Evolutionary conservation across 768 basidiomycete species (phyloP), one percentile per base, ranked within the genome.

Genomic region (Leccinum aurantiacum): DNA sequence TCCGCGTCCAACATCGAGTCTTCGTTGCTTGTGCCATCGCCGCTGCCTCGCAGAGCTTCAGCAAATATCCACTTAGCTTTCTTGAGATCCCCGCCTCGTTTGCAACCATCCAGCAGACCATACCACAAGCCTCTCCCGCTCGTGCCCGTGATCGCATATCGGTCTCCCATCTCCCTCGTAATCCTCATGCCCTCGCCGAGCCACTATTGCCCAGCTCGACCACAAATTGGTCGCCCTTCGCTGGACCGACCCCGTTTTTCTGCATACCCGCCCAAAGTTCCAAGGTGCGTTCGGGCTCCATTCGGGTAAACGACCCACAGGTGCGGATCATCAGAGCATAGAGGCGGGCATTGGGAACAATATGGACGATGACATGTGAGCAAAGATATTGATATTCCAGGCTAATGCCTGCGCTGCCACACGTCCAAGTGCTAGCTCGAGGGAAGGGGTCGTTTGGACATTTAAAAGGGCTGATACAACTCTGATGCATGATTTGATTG

Each of bases 231-330:
- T 67, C 80, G 4, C 78, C 82, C 2, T 78, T 78, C 0, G 85
- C 86, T 0, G 95, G 93, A 11, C 74, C 62, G 14, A 94, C 74
- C 3, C 78, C 64, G 37, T 82, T 82, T 67, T 93, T 90, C 2
- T 89, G 91, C 93, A 98, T 94, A 73, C 98, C 96, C 27, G 83
- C 86, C 84, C 91, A 97, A 1, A 98, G 79, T 69, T 99, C 97
- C 59, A 96, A 78, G 0, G 96, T 97, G 47, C 91, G 87, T 69
- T 97, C 93, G 0, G 94, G 92, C 64, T 95, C 89, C 1, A 89
- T 85, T 24, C 77, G 77, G 4, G 82, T 77, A 4, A 80, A 79
- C 17, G 68, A 76, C 1, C 89, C 89, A 62, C 95, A 98, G 0
- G 93, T 90, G 5, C 82, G 82, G 65, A 99, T 93, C 94, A 99